A percentile compares a stretch with the other conserved stretches of the same genome.
phyloP scores from a whole-genome alignment of 768 basidiomycete species.

The Phanerodontia chrysosporium region DNA sequence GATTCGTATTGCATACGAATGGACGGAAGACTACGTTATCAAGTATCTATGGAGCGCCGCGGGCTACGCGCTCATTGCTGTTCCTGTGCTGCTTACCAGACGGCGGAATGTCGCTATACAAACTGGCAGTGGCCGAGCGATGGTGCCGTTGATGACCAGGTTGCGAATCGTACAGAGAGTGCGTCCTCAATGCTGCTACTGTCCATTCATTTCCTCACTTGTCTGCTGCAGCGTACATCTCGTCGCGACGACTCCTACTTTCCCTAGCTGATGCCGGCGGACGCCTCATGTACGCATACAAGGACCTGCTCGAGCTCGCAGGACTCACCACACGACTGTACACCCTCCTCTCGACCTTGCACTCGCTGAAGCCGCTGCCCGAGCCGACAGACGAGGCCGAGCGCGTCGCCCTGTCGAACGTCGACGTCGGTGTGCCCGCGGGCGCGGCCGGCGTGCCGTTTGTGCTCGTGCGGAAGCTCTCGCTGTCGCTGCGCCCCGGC shows the following conservation, averaged over 20 bases:
- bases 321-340: conserved; percentile 90
- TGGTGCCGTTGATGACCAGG: conserved; percentile 20
- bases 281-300: conserved; percentile 94
- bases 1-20: conserved; percentile 89
- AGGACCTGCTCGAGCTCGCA: conserved; percentile 91
- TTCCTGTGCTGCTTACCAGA: conserved; percentile 78
- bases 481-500: conserved; percentile 56
- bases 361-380: conserved; percentile 60
- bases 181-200: conserved; percentile 7
- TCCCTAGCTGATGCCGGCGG: conserved; percentile 97
- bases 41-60: conserved; percentile 95
- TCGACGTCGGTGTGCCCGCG: conserved; percentile 63
- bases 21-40: conserved; percentile 96
- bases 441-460: conserved; percentile 28
- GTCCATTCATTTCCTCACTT: background rate
- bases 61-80: conserved; percentile 88
- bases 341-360: conserved; percentile 79
- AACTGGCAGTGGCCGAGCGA: conserved; percentile 2
- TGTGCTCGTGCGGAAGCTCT: conserved; percentile 64
- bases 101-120: conserved; percentile 28
- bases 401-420: conserved; percentile 54
- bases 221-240: conserved; percentile 70
- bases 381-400: conserved; percentile 30
- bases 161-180: conserved; percentile 52
- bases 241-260: conserved; percentile 83